Percentiles rank a stretch among this genome's conserved stretches.
These are phyloP conservation scores for Fistulinella cinereoalba DNA, from an alignment of 1,284 basidiomycete genomes.

Conservation along the genomic window DNA sequence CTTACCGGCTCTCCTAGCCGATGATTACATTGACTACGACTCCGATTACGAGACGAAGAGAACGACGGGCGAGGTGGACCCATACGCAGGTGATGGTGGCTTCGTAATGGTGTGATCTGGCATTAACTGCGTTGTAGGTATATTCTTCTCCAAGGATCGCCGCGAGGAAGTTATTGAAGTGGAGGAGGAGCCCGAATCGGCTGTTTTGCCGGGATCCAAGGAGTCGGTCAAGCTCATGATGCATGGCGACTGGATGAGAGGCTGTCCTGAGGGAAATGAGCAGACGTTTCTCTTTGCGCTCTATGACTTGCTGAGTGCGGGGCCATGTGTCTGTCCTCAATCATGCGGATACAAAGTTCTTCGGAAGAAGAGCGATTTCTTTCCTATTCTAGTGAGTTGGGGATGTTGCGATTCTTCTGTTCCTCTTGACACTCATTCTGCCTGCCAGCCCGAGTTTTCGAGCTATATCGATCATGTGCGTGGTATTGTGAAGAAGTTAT, in stretches of 20 bases:
- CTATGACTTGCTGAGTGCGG: slow-evolving; percentile 69
- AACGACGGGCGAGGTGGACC: slow-evolving; percentile 61
- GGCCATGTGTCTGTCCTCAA: slow-evolving; percentile 65
- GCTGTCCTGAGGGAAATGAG: slow-evolving; percentile 89
- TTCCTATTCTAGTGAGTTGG: slow-evolving; percentile 70
- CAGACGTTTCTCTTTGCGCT: slow-evolving; percentile 84
- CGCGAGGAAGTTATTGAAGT: slow-evolving; percentile 84
- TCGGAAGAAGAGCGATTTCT: slow-evolving; percentile 75
- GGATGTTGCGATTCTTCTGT: not conserved
- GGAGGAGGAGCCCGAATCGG: slow-evolving; percentile 69
- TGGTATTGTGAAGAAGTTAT: slow-evolving; percentile 55
- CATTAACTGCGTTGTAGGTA: slow-evolving; percentile 45
- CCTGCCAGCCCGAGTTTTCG: slow-evolving; percentile 61
- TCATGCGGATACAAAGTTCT: slow-evolving; percentile 61
- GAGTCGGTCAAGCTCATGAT: slow-evolving; percentile 67
- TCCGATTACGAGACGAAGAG: slow-evolving; percentile 61
- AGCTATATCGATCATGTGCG: slow-evolving; percentile 66
- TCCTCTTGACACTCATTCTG: slow-evolving; percentile 5
- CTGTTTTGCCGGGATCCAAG: slow-evolving; percentile 42
- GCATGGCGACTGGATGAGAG: slow-evolving; percentile 95
- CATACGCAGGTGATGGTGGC: slow-evolving; percentile 67
- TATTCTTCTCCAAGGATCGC: slow-evolving; percentile 91
- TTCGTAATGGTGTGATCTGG: slow-evolving; percentile 1
- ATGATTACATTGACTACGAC: slow-evolving; percentile 72
- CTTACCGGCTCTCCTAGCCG: slow-evolving; percentile 35